phyloP scores from a whole-genome alignment of 2,329 filamentous ascomycete genomes.

The Beauveria asiatica region DNA sequence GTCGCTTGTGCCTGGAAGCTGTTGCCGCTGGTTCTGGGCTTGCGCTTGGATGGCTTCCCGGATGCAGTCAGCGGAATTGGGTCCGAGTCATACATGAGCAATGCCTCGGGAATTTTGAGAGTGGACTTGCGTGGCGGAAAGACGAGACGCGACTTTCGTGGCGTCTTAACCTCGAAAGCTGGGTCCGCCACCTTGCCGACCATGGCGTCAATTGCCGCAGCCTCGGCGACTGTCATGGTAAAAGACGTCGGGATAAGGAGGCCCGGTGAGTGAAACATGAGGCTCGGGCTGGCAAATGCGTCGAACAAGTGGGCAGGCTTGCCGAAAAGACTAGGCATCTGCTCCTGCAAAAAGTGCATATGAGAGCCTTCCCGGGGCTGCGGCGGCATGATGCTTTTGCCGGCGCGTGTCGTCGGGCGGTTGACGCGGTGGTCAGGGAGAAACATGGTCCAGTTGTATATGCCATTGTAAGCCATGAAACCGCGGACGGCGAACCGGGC shows the following conservation, averaged over 20 bases:
- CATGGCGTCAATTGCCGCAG: constrained; percentile 18
- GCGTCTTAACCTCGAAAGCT: constrained; percentile 17
- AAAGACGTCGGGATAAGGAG: constrained; percentile 39
- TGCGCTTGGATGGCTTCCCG: constrained; percentile 12
- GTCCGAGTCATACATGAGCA: constrained; percentile 38
- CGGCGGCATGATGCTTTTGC: constrained; percentile 12
- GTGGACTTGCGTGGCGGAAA: constrained; percentile 41
- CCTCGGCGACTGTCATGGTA: constrained; percentile 23
- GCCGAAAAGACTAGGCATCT: constrained; percentile 36
- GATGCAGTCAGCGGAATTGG: constrained; percentile 16
- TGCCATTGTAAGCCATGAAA: constrained; percentile 47
- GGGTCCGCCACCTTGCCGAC: constrained; percentile 8
- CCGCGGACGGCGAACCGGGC: constrained; percentile 41
- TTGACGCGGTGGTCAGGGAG: constrained; percentile 44
- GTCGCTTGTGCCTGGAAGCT: constrained; percentile 37
- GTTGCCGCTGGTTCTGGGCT: constrained; percentile 24
- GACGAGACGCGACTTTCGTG: constrained; percentile 33
- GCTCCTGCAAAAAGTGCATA: constrained; percentile 28
- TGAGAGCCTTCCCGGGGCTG: constrained; percentile 25
- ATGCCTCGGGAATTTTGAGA: constrained; percentile 39
- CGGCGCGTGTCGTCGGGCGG: constrained; percentile 15
- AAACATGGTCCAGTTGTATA: constrained; percentile 58
- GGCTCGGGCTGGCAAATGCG: constrained; percentile 47
- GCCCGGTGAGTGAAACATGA: constrained; percentile 50
- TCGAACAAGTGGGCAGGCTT: constrained; percentile 46